Percentiles rank a stretch among this genome's conserved stretches.
Evolutionary conservation across 805 yeast species (phyloP).

Genomic region (Candida endomychidarum): DNA sequence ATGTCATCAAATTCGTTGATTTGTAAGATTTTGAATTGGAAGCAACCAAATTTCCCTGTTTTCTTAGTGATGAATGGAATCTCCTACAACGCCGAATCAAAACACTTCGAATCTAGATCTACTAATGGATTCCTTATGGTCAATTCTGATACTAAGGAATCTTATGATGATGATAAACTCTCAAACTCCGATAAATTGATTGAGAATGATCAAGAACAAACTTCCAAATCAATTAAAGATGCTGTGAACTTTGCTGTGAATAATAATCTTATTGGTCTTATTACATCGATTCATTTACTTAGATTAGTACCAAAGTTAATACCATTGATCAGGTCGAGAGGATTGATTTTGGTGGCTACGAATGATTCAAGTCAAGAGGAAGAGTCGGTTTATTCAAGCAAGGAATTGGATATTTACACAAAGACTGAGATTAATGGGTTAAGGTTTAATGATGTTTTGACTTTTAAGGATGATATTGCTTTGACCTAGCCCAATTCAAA

Average conservation of each 20-base stretch:
- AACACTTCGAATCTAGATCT: slow-evolving; percentile 38
- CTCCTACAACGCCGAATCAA: slow-evolving; percentile 26
- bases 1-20: slow-evolving; percentile 84
- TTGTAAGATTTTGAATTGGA: slow-evolving; percentile 96
- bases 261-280: slow-evolving; percentile 83
- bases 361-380: slow-evolving; percentile 35
- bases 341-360: slow-evolving; percentile 79
- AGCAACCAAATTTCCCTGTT: slow-evolving; percentile 97
- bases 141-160: slow-evolving; percentile 12
- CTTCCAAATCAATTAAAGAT: slow-evolving; percentile 71
- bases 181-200: slow-evolving; percentile 18
- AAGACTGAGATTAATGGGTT: slow-evolving; percentile 63
- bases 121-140: slow-evolving; percentile 41
- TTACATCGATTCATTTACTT: slow-evolving; percentile 70
- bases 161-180: slow-evolving; percentile 9
- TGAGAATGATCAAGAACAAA: slow-evolving; percentile 35
- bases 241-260: slow-evolving; percentile 77
- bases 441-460: slow-evolving; percentile 59
- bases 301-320: slow-evolving; percentile 72
- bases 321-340: slow-evolving; percentile 73
- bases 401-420: slow-evolving; percentile 37
- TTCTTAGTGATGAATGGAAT: slow-evolving; percentile 79
- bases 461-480: slow-evolving; percentile 57
- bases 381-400: slow-evolving; percentile 20
- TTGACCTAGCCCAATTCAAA: too few species aligned